Conservation (phyloP, 2,329 filamentous ascomycete genomes). For the Alternaria panax region DNA sequence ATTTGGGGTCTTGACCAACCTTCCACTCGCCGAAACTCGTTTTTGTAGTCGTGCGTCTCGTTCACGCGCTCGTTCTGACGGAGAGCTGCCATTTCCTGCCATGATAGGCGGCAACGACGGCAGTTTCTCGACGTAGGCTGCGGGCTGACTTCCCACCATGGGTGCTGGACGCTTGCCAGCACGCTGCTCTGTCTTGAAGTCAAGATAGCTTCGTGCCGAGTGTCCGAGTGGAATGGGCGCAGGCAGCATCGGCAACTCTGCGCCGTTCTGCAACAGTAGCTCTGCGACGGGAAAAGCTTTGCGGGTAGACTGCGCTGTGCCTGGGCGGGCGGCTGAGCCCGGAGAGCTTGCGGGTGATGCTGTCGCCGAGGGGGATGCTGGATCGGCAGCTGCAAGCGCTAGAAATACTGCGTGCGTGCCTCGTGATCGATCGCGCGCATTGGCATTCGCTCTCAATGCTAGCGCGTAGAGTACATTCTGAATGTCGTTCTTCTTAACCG, state of each 20-base stretch:
- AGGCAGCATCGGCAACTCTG: conserved; percentile 77
- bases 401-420: conserved; percentile 90
- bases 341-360: conserved; percentile 55
- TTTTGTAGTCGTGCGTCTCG: conserved; percentile 50
- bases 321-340: conserved; percentile 50
- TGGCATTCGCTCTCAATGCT: conserved; percentile 85
- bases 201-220: conserved; percentile 82
- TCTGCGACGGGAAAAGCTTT: conserved; percentile 86
- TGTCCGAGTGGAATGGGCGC: conserved; percentile 85
- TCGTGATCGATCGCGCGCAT: conserved; percentile 77
- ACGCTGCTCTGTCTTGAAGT: conserved; percentile 69
- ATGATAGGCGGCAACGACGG: conserved; percentile 66
- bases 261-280: conserved; percentile 90
- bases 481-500: conserved; percentile 95
- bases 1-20: conserved; percentile 48
- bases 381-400: conserved; percentile 90
- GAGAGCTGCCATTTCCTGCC: conserved; percentile 51
- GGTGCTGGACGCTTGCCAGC: conserved; percentile 49
- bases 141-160: conserved; percentile 58
- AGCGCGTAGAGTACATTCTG: conserved; percentile 91
- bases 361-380: conserved; percentile 72
- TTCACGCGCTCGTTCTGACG: conserved; percentile 48
- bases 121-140: conserved; percentile 63
- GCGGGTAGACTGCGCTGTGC: conserved; percentile 51
- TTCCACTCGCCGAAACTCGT: conserved; percentile 50